Conservation (phyloP, 805 yeast genomes). For the Cyberlindnera galapagoensis region DNA sequence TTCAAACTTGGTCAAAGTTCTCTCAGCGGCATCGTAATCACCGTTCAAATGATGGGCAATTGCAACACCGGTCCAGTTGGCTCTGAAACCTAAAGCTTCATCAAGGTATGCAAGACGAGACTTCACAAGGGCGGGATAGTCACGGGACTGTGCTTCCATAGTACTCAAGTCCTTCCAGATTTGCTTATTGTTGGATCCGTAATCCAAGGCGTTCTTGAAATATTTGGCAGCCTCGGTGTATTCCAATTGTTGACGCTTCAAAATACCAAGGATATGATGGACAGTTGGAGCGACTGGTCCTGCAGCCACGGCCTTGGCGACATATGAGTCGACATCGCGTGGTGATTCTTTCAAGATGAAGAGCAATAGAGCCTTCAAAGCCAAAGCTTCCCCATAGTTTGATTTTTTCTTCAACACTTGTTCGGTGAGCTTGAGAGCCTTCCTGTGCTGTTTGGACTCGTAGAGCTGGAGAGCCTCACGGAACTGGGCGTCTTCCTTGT, state of each 20-base stretch:
- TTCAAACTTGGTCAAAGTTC: slow-evolving; percentile 71
- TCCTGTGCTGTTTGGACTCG: slow-evolving; percentile 82
- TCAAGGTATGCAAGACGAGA: slow-evolving; percentile 68
- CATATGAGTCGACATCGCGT: slow-evolving; percentile 56
- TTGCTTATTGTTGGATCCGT: slow-evolving; percentile 72
- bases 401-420: slow-evolving; percentile 68
- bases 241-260: slow-evolving; percentile 62
- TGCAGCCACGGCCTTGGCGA: slow-evolving; percentile 54
- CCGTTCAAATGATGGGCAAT: slow-evolving; percentile 75
- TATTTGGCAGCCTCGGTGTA: slow-evolving; percentile 74
- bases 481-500: slow-evolving; percentile 72
- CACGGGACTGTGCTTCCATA: slow-evolving; percentile 75
- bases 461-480: slow-evolving; percentile 77
- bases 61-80: slow-evolving; percentile 86
- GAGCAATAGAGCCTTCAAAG: slow-evolving; percentile 75
- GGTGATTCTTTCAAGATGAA: slow-evolving; percentile 50
- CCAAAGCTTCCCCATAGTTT: slow-evolving; percentile 70
- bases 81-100: slow-evolving; percentile 72
- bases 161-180: slow-evolving; percentile 78
- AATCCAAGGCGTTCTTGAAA: slow-evolving; percentile 66
- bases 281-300: slow-evolving; percentile 62
- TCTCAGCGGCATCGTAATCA: slow-evolving; percentile 62
- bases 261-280: slow-evolving; percentile 81
- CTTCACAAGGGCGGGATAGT: slow-evolving; percentile 52
- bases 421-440: slow-evolving; percentile 73